Base-by-base conservation (phyloP, 176 grass and related monocot genomes). In the Bonia amplexicaulis region DNA sequence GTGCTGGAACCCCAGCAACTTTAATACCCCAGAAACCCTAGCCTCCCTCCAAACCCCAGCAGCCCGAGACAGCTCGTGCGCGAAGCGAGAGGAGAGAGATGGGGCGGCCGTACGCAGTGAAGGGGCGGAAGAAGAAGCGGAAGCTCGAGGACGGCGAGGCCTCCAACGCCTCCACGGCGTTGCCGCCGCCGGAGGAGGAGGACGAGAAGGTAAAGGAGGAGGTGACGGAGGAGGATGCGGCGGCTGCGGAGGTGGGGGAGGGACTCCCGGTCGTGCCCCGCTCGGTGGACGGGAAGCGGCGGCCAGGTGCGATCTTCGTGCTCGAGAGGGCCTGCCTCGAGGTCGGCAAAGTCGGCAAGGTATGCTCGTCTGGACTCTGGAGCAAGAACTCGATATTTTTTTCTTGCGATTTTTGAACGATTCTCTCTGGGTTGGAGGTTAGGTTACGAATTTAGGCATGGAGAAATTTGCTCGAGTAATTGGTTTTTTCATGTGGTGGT, bases 301-400 rank as follows among this genome's bases (percentile, higher is more conserved):
- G 42, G 22, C 82, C 87, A 8, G 93, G 96, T 25, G 91, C 79
- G 9, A 94, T 95, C 55, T 98, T 95, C 76, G 89, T 98, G 41
- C 96, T 98, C 11, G 93, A 95, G 81, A 94, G 80, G 90, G 96
- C 93, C 6, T 95, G 90, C 64, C 82, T 98, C 65, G 96, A 98
- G 69, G 93, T 98, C 73, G 96, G 93, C 71, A 95, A 98, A 94
- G 96, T 98, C 9, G 96, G 96, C 37, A 98, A 98, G 96, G 93
- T 95, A 85, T 48, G 69, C 75, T 63, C 37, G 4, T 54, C 2
- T 54, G 4, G 19, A 37, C 6, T 17, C 17, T 51, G 44, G 23
- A 62, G 4, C n/a, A 13, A 62, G 11, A 25, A 27, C n/a, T 62
- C 25, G 5, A 60, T 23, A 11, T 42, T 14, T 68, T 68, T 82